Evolutionary conservation across 805 yeast species (phyloP), one percentile per base, ranked within the genome.

Genomic region (Grigorovia yakushimaensis): DNA sequence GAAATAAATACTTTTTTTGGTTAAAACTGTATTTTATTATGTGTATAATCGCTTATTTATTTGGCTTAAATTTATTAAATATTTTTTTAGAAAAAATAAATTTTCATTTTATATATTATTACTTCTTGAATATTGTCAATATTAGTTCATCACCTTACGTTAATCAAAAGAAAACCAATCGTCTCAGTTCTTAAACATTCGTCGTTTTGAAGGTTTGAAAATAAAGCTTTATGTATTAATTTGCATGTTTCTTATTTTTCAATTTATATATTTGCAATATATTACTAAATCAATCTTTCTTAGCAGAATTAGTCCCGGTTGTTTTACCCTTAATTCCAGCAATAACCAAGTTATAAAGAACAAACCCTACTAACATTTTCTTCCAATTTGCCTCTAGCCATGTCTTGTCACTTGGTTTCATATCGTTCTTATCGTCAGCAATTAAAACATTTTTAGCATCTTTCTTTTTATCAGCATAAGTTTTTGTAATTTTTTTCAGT

Each of bases 301-400:
- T 27, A 10, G 33, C 13, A 27, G 33, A 3, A 10, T 27, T 27
- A 7, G 4, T 27, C 3, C 13, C 33, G 9, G 33, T 27, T 10
- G 33, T 27, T 15, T 10, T 27, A 27, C 33, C 33, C 7, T 40
- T 40, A n/a, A 33, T 44, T 41, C 13, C 42, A 5, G 18, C 13
- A 18, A 19, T 18, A 18, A 54, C 39, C 10, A 48, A 17, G 39
- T 56, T 59, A 44, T 58, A 62, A 2, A 58, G 36, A 1, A 62
- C 48, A 5, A 61, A 40, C 5, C 65, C 66, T 20, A 64, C 44
- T 11, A 59, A 47, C 1, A 64, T 24, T 45, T 49, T 47, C 47
- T 57, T 62, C 68, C 68, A 64, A 49, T 62, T 62, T 45, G 60
- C 58, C 43, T 56, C 59, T 19, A 61, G 35, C 58, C 62, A 64